Percentiles rank a stretch among this genome's conserved stretches.
Conservation (phyloP, 2,329 filamentous ascomycete species). For the Diplocarpon rosae region DNA sequence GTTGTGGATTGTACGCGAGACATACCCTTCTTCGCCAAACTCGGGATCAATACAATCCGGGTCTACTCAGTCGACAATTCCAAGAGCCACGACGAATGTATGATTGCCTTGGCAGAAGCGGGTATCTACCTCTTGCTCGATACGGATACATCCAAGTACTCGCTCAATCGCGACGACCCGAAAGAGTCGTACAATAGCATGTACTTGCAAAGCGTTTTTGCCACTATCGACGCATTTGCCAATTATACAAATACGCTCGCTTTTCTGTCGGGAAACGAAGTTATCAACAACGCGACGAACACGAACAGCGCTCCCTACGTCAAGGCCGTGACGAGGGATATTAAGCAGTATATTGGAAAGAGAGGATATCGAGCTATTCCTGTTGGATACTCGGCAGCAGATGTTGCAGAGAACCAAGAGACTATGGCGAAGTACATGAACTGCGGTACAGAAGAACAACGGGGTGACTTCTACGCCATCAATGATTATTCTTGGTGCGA, state of each 20-base stretch:
- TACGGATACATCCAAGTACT: conserved; percentile 61
- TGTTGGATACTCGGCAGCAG: conserved; percentile 42
- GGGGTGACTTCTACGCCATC: conserved; percentile 50
- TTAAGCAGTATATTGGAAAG: conserved; percentile 38
- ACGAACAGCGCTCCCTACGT: conserved; percentile 40
- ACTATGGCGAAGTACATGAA: conserved; percentile 59
- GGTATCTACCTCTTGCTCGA: conserved; percentile 66
- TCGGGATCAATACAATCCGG: conserved; percentile 62
- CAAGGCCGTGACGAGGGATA: conserved; percentile 44
- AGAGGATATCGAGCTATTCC: conserved; percentile 38
- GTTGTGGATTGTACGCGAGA: conserved; percentile 2
- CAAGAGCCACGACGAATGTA: conserved; percentile 56
- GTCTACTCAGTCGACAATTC: conserved; percentile 67
- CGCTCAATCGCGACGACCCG: conserved; percentile 52
- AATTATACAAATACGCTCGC: conserved; percentile 56
- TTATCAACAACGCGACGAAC: conserved; percentile 39
- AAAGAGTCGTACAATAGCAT: conserved; percentile 53
- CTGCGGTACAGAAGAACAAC: conserved; percentile 52
- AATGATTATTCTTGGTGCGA: conserved; percentile 53
- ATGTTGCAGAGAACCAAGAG: conserved; percentile 50
- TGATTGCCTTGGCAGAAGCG: conserved; percentile 52
- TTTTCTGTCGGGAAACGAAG: conserved; percentile 47
- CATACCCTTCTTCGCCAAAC: conserved; percentile 42
- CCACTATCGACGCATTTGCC: conserved; percentile 48
- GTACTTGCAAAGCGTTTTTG: conserved; percentile 59